Percentiles rank a stretch among this genome's conserved stretches.
Conservation (phyloP, 495 filamentous ascomycete species). For the Parathielavia hyrcaniae region DNA sequence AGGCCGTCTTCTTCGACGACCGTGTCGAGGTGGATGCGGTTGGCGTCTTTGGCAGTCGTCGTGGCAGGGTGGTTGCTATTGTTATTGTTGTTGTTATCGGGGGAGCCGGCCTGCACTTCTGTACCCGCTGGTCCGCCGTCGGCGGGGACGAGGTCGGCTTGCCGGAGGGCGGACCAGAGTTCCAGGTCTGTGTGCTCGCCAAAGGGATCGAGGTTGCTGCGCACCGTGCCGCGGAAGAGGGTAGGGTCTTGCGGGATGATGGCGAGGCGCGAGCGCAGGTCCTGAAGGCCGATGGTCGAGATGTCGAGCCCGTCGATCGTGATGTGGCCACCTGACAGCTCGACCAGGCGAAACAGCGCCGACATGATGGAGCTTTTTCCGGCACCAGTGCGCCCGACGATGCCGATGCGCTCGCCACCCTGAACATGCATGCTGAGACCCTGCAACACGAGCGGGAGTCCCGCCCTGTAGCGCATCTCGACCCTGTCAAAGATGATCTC, state of each 20-base stretch:
- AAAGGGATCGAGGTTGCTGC: constrained; percentile 90
- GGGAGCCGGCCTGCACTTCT: constrained; percentile 5
- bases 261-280: constrained; percentile 78
- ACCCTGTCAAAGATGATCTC: constrained; percentile 80
- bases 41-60: constrained; percentile 31
- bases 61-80: constrained; percentile 17
- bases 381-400: constrained; percentile 91
- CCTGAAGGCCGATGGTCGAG: constrained; percentile 71
- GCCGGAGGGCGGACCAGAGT: constrained; percentile 78
- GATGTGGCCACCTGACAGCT: constrained; percentile 76
- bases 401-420: constrained; percentile 85
- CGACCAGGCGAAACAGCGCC: constrained; percentile 83
- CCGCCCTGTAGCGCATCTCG: constrained; percentile 82
- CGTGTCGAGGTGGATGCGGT: constrained; percentile 73
- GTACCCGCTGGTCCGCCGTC: constrained; percentile 36
- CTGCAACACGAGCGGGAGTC: constrained; percentile 76
- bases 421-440: constrained; percentile 68
- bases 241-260: constrained; percentile 98
- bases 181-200: constrained; percentile 78
- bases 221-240: constrained; percentile 84
- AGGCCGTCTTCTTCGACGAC: constrained; percentile 88
- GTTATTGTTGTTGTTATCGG: constrained; percentile 5
- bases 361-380: constrained; percentile 95
- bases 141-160: constrained; percentile 64
- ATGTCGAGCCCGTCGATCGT: constrained; percentile 90